Percentiles rank a stretch among this genome's conserved stretches.
Conservation (phyloP, 1,139 yeast species). For the Debaryomycetaceae sp. region DNA sequence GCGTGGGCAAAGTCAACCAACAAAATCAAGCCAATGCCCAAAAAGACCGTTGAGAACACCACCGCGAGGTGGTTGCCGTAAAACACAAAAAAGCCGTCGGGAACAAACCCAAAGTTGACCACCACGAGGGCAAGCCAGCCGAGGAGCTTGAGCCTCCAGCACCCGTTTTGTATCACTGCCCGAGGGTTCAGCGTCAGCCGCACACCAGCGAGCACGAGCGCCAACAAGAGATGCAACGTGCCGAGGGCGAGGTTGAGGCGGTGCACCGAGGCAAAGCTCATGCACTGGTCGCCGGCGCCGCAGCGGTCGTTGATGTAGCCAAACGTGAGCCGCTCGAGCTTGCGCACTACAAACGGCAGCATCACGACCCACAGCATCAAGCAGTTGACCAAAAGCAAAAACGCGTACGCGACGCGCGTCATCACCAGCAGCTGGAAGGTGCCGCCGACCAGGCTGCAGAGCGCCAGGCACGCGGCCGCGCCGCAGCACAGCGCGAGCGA, state of each 20-base stretch:
- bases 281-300: slow-evolving; percentile 83
- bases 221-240: slow-evolving; percentile 67
- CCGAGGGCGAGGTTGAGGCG: slow-evolving; percentile 89
- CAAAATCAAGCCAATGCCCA: slow-evolving; percentile 83
- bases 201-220: slow-evolving; percentile 64
- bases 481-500: slow-evolving; percentile 81
- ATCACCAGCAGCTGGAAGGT: slow-evolving; percentile 62
- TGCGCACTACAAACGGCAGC: slow-evolving; percentile 72
- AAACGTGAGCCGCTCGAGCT: slow-evolving; percentile 70
- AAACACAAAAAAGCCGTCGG: slow-evolving; percentile 79
- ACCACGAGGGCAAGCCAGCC: slow-evolving; percentile 56
- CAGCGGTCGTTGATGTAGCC: slow-evolving; percentile 58
- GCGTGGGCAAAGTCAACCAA: slow-evolving; percentile 97
- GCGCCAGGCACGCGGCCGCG: slow-evolving; percentile 74
- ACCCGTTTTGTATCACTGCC: slow-evolving; percentile 82
- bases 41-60: slow-evolving; percentile 75
- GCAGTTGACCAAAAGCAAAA: slow-evolving; percentile 71
- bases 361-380: slow-evolving; percentile 87
- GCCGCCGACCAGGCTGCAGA: slow-evolving; percentile 58
- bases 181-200: slow-evolving; percentile 77
- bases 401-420: slow-evolving; percentile 77
- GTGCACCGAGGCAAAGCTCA: slow-evolving; percentile 90
- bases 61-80: slow-evolving; percentile 93
- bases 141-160: slow-evolving; percentile 77
- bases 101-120: slow-evolving; percentile 65